Percentiles rank a stretch among this genome's conserved stretches.
These are phyloP conservation scores for Brasilioporus rufonigricans DNA, from an alignment of 768 basidiomycete species.

Conservation along the genomic window DNA sequence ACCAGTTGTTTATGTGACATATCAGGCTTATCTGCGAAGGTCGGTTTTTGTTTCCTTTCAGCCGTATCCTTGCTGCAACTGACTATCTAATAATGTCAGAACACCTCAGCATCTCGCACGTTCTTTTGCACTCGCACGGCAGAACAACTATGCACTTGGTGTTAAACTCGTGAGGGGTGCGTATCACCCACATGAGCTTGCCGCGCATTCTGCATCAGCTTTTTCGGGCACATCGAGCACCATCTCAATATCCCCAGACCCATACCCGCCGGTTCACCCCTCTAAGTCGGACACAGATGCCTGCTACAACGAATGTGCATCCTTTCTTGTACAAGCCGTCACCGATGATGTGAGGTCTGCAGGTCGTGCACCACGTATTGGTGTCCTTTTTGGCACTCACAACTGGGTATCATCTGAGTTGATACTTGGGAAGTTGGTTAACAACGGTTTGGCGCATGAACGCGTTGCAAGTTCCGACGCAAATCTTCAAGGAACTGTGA, in stretches of 20 bases:
- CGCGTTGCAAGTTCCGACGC: slow-evolving; percentile 9
- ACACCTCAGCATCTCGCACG: slow-evolving; percentile 67
- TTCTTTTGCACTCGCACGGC: slow-evolving; percentile 62
- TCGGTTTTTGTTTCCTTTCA: slow-evolving; percentile 32
- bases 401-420: slow-evolving; percentile 68
- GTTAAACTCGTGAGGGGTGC: slow-evolving; percentile 94
- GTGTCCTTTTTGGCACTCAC: slow-evolving; percentile 84
- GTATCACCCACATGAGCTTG: slow-evolving; percentile 77
- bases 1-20: slow-evolving; percentile 81
- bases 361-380: slow-evolving; percentile 37
- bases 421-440: slow-evolving; percentile 59
- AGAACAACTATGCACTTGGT: slow-evolving; percentile 71
- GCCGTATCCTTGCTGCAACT: not conserved
- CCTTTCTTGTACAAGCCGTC: slow-evolving; percentile 54
- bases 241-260: slow-evolving; percentile 55
- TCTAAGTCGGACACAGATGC: slow-evolving; percentile 70
- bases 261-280: slow-evolving; percentile 63
- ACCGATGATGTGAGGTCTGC: slow-evolving; percentile 44
- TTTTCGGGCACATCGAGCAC: slow-evolving; percentile 20
- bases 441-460: slow-evolving; percentile 44
- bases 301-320: slow-evolving; percentile 64
- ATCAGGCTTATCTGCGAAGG: slow-evolving; percentile 86
- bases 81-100: slow-evolving; percentile 33
- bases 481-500: slow-evolving; percentile 31
- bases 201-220: slow-evolving; percentile 34